Evolutionary conservation across 2,329 filamentous ascomycete species (phyloP), one percentile per base, ranked within the genome.

Genomic region (Westerdykella aurantiaca): DNA sequence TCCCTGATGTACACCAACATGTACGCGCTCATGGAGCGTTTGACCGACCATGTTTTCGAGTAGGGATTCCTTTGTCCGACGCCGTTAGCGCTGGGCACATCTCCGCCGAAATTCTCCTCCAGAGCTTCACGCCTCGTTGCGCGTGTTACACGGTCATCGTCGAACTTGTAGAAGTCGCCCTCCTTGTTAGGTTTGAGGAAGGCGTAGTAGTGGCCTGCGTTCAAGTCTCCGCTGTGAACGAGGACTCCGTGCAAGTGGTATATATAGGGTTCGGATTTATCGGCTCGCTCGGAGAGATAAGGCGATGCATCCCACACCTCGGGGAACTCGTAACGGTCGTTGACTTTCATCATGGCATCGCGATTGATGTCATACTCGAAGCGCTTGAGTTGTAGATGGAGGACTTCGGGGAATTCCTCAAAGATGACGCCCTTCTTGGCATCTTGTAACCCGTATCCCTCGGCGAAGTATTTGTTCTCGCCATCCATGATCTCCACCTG

Each of bases 331-430:
- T 93, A 91, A 45, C 88, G 82, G 57, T 94, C 88, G 59, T 95
- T 94, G 64, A 98, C 89, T 72, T 98, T 98, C 85, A 95, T 96
- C 87, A 97, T 96, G 51, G 88, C 89, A 63, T 97, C 91, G 56
- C 88, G 82, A 55, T 95, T 85, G 58, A 96, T 86, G 69, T 98
- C 93, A 70, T 98, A 98, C 66, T 98, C 89, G 67, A 98, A 98
- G 41, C 93, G 85, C 72, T 97, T 97, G 47, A 98, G 78, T 66
- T 98, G 93, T 34, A 98, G 75, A 66, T 98, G 91, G 17, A 98
- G 74, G 2, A 98, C 89, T 42, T 94, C 87, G 0, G 93, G 93
- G 63, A 97, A 97, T 58, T 83, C 87, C 64, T 89, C 88, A 65
- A 98, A 98, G 49, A 98, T 96, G 53, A 96, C 93, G 41, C 93